Evolutionary conservation across 2,329 filamentous ascomycete species (phyloP).

Genomic region (Penicillium nordicum): DNA sequence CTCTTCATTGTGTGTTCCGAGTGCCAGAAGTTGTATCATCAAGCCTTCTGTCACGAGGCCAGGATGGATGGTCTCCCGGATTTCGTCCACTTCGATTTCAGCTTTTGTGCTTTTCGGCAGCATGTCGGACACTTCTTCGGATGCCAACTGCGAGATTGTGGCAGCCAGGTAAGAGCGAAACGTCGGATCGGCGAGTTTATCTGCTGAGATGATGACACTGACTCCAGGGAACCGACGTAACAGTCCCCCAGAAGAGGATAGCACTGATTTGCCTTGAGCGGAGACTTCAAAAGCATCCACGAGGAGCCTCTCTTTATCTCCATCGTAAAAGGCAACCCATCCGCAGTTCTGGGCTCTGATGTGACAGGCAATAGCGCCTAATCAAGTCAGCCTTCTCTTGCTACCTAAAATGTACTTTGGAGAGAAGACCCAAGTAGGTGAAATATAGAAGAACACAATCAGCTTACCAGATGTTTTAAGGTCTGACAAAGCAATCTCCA

Average conservation of each 20-base stretch:
- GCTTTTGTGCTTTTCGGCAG: conserved; percentile 39
- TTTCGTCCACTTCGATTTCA: conserved; percentile 31
- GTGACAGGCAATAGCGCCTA: neutral
- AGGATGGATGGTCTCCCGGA: conserved; percentile 49
- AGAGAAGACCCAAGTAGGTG: too few relatives aligned
- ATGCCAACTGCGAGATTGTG: neutral
- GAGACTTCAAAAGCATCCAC: neutral
- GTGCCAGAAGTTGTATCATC: conserved; percentile 41
- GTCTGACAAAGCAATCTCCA: neutral
- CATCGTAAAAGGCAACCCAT: neutral
- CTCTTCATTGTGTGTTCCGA: conserved; percentile 32
- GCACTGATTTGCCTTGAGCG: neutral
- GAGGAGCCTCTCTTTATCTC: neutral
- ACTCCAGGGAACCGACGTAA: neutral
- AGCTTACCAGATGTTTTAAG: neutral
- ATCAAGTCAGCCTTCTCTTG: neutral
- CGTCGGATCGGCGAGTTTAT: neutral
- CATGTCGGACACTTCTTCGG: conserved; percentile 25
- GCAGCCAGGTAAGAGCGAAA: neutral
- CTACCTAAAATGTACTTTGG: too few relatives aligned
- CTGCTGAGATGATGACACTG: neutral
- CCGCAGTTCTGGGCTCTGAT: neutral
- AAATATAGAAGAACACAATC: neutral
- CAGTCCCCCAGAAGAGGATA: neutral
- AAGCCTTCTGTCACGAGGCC: conserved; percentile 51